phyloP scores from a whole-genome alignment of 176 grass and related monocot species.

The bread wheat (Triticum aestivum) region DNA sequence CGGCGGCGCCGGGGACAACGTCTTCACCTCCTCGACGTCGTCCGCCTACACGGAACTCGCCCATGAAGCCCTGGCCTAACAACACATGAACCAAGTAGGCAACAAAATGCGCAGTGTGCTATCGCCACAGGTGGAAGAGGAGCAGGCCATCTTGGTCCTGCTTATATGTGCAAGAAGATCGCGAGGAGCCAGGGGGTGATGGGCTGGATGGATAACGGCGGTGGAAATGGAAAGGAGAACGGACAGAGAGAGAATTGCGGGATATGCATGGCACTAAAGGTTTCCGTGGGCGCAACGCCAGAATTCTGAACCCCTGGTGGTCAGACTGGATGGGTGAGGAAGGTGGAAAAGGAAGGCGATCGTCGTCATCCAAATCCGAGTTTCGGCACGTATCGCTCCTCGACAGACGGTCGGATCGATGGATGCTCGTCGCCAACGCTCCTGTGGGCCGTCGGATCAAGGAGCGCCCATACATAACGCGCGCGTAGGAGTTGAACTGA shows the following conservation, averaged over 20 bases:
- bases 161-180: neutral
- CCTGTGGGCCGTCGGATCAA: neutral
- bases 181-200: neutral
- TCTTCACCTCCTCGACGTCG: neutral
- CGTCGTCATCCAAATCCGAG: neutral
- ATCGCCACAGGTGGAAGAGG: neutral
- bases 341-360: neutral
- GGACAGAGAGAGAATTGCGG: neutral
- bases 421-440: neutral
- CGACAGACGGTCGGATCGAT: neutral
- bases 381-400: neutral
- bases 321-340: neutral
- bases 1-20: neutral
- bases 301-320: neutral
- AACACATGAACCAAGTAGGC: neutral
- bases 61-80: neutral
- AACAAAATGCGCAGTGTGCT: neutral
- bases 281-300: conserved; percentile 11
- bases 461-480: too few species aligned
- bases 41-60: neutral
- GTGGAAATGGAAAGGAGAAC: neutral
- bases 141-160: neutral
- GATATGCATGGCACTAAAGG: neutral
- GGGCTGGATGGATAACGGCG: conserved; percentile 4
- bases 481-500: neutral